phyloP scores from a whole-genome alignment of 2,329 filamentous ascomycete species.

The Penicillium fuscoglaucum region DNA sequence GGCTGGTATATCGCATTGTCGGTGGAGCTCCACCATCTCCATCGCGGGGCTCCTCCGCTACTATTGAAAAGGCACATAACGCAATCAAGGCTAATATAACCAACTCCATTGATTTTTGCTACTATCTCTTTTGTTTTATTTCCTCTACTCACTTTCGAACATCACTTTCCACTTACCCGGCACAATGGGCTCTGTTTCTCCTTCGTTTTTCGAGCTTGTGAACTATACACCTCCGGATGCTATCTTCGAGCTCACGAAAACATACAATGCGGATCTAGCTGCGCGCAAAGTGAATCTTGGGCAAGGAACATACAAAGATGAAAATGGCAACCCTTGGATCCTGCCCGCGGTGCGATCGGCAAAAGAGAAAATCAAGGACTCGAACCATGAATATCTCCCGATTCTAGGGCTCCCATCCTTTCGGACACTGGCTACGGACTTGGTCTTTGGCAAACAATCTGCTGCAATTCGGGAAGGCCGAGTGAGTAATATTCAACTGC shows the following conservation, averaged over 20 bases:
- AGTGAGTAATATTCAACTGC: background rate
- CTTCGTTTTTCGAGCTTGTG: background rate
- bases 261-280: background rate
- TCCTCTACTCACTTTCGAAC: background rate
- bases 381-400: background rate
- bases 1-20: background rate
- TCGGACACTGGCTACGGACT: background rate
- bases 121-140: background rate
- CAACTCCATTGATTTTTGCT: background rate
- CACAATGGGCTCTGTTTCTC: background rate
- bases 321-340: background rate
- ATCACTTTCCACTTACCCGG: background rate
- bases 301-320: background rate
- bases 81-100: background rate
- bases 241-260: background rate
- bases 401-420: background rate
- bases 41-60: background rate
- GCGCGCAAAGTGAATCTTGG: background rate
- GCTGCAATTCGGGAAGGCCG: background rate
- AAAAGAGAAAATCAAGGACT: background rate
- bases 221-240: background rate
- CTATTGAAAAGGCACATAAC: background rate
- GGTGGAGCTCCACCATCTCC: conserved; percentile 1
- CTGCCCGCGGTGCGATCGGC: background rate
- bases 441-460: background rate